Conservation (phyloP, 1,139 yeast species). For the Arxiozyma slooffiae region DNA sequence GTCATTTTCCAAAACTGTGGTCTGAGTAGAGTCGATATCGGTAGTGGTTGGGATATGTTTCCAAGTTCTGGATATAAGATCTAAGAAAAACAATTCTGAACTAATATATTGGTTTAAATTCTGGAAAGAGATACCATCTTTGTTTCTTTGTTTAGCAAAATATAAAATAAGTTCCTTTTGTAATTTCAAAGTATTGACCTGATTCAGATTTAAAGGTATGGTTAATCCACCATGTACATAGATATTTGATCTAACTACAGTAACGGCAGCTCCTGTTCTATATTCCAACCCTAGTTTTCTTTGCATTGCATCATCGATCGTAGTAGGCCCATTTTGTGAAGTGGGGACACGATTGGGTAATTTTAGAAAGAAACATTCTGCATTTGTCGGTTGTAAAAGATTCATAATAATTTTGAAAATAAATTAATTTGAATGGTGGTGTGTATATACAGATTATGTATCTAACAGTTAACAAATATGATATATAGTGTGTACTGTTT, state of each 20-base stretch:
- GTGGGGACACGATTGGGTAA: constrained; percentile 21
- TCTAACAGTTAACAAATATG: not conserved
- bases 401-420: constrained; percentile 21
- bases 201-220: constrained; percentile 43
- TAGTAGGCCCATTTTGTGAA: constrained; percentile 1
- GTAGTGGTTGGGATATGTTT: constrained; percentile 30
- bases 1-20: not conserved
- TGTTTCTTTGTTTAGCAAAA: constrained; percentile 20
- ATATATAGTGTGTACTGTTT: not conserved
- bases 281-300: constrained; percentile 36
- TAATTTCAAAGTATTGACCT: constrained; percentile 31
- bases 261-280: constrained; percentile 59
- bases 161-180: constrained; percentile 25
- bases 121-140: constrained; percentile 17
- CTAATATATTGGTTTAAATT: constrained; percentile 40
- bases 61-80: constrained; percentile 54
- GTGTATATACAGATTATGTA: not conserved
- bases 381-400: constrained; percentile 32
- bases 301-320: constrained; percentile 17
- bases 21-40: not conserved
- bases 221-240: constrained; percentile 60
- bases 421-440: not conserved
- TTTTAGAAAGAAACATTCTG: constrained; percentile 27
- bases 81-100: constrained; percentile 48
- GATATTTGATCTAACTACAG: constrained; percentile 50